phyloP scores from a whole-genome alignment of 768 basidiomycete genomes.

The Pleurotus tuoliensis region DNA sequence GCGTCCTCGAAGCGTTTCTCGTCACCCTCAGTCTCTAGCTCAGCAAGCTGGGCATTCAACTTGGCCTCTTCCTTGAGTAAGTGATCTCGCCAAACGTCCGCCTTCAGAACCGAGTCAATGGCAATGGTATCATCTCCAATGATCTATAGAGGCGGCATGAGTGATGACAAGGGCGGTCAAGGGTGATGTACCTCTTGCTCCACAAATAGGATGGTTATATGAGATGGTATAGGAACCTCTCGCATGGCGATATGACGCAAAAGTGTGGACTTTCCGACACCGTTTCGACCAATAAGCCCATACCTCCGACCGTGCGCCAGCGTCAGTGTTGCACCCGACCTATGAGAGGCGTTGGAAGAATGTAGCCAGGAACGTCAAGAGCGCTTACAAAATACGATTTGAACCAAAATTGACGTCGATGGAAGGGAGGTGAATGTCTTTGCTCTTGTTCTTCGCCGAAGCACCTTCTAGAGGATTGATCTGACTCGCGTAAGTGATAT shows the following conservation, averaged over 20 bases:
- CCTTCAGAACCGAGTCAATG: slow-evolving; percentile 93
- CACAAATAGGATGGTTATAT: slow-evolving; percentile 96
- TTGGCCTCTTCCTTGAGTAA: slow-evolving; percentile 79
- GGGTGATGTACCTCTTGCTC: slow-evolving; percentile 78
- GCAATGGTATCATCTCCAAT: slow-evolving; percentile 91
- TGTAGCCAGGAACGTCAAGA: neutral
- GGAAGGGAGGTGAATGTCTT: slow-evolving; percentile 90
- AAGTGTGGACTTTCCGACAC: slow-evolving; percentile 96
- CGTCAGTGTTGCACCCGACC: slow-evolving; percentile 82
- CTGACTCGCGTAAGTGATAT: slow-evolving; percentile 28
- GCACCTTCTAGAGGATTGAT: slow-evolving; percentile 88
- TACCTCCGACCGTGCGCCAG: slow-evolving; percentile 88
- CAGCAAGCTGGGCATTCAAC: slow-evolving; percentile 69
- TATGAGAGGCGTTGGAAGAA: slow-evolving; percentile 22
- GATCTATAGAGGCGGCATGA: slow-evolving; percentile 44
- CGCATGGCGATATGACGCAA: slow-evolving; percentile 92
- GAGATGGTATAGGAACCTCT: slow-evolving; percentile 88
- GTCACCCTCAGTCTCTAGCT: slow-evolving; percentile 70
- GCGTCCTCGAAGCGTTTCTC: slow-evolving; percentile 82
- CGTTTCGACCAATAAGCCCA: slow-evolving; percentile 88
- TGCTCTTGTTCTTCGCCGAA: slow-evolving; percentile 88
- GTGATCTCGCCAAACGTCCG: slow-evolving; percentile 98
- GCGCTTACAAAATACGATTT: slow-evolving; percentile 77
- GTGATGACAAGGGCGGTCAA: neutral
- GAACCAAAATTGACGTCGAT: slow-evolving; percentile 98